Evolutionary conservation across 257 asterid species (phyloP).

Genomic region (Avicennia marina): DNA sequence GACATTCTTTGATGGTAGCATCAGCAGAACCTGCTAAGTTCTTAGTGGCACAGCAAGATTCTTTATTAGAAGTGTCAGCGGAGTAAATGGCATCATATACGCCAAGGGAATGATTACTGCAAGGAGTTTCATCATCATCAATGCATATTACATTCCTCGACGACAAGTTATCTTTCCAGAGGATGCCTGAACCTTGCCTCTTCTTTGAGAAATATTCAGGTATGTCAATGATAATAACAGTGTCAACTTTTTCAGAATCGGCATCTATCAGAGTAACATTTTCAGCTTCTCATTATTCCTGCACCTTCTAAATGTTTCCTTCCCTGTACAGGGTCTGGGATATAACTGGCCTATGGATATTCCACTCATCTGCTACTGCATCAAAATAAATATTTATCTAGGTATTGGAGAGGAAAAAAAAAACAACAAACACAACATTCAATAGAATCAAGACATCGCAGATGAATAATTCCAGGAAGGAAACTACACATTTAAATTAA

Average conservation of each 20-base stretch:
- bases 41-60: slow-evolving; percentile 19
- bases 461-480: no score
- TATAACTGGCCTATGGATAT: slow-evolving; percentile 35
- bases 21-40: slow-evolving; percentile 23
- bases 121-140: slow-evolving; percentile 67
- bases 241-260: slow-evolving; percentile 39
- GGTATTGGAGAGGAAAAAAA: no score
- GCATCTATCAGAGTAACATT: slow-evolving; percentile 55
- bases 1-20: slow-evolving; percentile 36
- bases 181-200: slow-evolving; percentile 21
- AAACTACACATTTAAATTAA: neutral
- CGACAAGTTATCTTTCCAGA: slow-evolving; percentile 20
- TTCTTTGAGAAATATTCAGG: slow-evolving; percentile 48
- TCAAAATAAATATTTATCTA: no score
- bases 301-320: slow-evolving; percentile 45
- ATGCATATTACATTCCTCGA: slow-evolving; percentile 47
- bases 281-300: slow-evolving; percentile 31
- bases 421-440: no score
- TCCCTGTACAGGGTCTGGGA: slow-evolving; percentile 40
- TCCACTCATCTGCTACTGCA: slow-evolving; percentile 54
- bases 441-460: no score
- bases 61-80: slow-evolving; percentile 39
- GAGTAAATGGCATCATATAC: slow-evolving; percentile 17
- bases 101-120: slow-evolving; percentile 19
- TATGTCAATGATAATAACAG: slow-evolving; percentile 51